Base-by-base conservation (phyloP, 768 basidiomycete genomes). In the Podaxis sp. region DNA sequence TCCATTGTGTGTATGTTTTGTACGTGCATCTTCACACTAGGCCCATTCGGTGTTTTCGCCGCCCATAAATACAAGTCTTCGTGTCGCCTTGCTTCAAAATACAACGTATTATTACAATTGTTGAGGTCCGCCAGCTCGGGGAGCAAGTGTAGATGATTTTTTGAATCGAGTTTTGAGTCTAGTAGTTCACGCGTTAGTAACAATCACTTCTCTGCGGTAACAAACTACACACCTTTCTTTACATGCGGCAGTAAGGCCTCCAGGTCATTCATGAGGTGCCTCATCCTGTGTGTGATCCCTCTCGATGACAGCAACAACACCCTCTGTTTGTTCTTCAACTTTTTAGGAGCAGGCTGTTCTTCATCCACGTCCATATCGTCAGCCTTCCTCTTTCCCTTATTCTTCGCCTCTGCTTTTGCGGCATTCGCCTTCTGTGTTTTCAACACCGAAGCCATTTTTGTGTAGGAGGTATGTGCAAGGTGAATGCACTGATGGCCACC, bases 1-100 rank as follows among this genome's bases (percentile, higher is more conserved):
- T 99, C 97, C 97, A 99, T 99, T 48, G 97, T 99, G 75, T 99
- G 97, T 59, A 96, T 83, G 72, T 99, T 99, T 77, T 97, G 96
- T 15, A 98, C 96, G 71, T 99, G 97, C 81, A 98, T 84, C 75
- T 98, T 98, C 71, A 96, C 87, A 71, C 92, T 96, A 13, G 97
- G 97, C 9, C 97, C 97, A 70, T 99, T 99, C 22, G 97, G 97
- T 39, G 95, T 93, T 75, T 98, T 96, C 12, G 92, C 88, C 36
- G 95, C 90, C 97, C 97, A 99, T 63, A 99, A 75, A 71, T 99
- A 99, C 55, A 99, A 80, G 70, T 99, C 96, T 71, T 97, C 94
- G 69, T 98, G 94, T 58, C 95, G 80, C 55, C 97, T 87, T 7
- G 96, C 95, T 77, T 99, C 97, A 71, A 99, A 97, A 79, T 97